Evolutionary conservation across 1,284 basidiomycete genomes (phyloP), one percentile per base, ranked within the genome.

Genomic region (Cutaneotrichosporon cutaneum): DNA sequence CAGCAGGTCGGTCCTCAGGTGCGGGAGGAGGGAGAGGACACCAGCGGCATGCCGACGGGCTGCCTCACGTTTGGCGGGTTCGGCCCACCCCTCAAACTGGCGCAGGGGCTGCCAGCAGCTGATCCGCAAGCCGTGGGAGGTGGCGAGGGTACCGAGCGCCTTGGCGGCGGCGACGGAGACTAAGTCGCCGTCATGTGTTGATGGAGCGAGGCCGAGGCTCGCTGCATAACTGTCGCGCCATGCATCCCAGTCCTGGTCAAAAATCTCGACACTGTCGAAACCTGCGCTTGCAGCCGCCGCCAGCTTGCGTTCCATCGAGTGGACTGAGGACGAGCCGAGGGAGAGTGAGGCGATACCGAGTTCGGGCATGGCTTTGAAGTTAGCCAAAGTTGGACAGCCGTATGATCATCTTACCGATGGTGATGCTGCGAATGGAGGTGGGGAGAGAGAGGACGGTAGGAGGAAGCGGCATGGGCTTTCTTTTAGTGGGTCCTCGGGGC

Each of bases 281-380:
- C 60, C 55, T 9, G 33, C 8, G 2, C 9, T 1, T 0, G 60
- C 30, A 1, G 60, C 51, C 0, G 60, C 55, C 24, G 21, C 27
- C 0, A 61, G 2, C 55, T 61, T 61, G 50, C 27, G 16, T 11
- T 42, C 50, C 16, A 61, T 27, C 3, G 36, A 13, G 33, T 61
- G 60, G 32, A 54, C 42, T 5, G n/a, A 21, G 32, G 39, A 52
- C 14, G 18, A 22, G 22, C 60, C 60, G 13, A 61, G 51, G 3
- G 60, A 61, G 24, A 61, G 55, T 1, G 60, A 61, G 42, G 60
- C 60, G 32, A 61, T 61, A 36, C 51, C 51, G 32, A 59, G 35
- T 4, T 48, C 53, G 14, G 54, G 48, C 33, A 36, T 35, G 33
- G 39, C 39, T 42, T 11, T 1, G 13, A 14, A 36, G 35, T 36